Conservation (phyloP, 2,329 filamentous ascomycete genomes). For the Xylariomycetidae sp. region DNA sequence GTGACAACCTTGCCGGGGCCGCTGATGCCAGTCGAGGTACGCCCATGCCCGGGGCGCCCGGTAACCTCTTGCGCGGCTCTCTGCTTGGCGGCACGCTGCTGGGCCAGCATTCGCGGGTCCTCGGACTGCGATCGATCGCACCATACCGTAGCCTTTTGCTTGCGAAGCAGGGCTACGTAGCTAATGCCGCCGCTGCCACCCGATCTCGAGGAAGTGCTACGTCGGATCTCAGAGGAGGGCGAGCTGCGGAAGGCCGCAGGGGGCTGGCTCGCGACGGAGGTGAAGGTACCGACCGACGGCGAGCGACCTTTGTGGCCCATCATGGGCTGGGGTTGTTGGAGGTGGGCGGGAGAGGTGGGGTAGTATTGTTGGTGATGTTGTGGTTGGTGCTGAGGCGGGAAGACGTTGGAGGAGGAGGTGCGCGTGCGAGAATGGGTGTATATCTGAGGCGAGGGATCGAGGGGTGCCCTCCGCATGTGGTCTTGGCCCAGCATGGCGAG, state of each 20-base stretch:
- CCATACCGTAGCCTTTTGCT: slow-evolving; percentile 98
- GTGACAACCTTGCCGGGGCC: slow-evolving; percentile 62
- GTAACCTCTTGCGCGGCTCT: slow-evolving; percentile 79
- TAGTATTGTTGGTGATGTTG: no score
- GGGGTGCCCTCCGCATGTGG: slow-evolving; percentile 23
- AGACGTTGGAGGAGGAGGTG: slow-evolving; percentile 51
- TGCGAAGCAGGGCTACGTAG: slow-evolving; percentile 92
- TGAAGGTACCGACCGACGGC: slow-evolving; percentile 62
- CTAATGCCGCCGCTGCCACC: slow-evolving; percentile 56
- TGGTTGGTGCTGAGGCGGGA: slow-evolving; percentile 30
- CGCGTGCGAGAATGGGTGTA: slow-evolving; percentile 51
- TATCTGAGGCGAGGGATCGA: slow-evolving; percentile 24
- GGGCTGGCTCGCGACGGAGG: slow-evolving; percentile 63
- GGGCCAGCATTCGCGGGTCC: slow-evolving; percentile 75
- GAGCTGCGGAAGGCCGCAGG: slow-evolving; percentile 53
- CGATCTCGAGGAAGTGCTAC: slow-evolving; percentile 78
- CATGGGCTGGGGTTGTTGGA: slow-evolving; percentile 27
- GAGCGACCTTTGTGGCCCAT: slow-evolving; percentile 45
- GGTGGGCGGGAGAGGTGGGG: slow-evolving; percentile 25
- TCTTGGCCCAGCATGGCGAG: slow-evolving; percentile 25
- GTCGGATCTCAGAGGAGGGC: slow-evolving; percentile 54
- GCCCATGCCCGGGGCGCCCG: slow-evolving; percentile 47
- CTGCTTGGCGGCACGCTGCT: slow-evolving; percentile 82
- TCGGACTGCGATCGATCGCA: slow-evolving; percentile 91
- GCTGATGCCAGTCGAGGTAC: slow-evolving; percentile 58